These are phyloP conservation scores for Nigrospora osmanthi DNA, from an alignment of 2,329 filamentous ascomycete species.

Conservation along the genomic window DNA sequence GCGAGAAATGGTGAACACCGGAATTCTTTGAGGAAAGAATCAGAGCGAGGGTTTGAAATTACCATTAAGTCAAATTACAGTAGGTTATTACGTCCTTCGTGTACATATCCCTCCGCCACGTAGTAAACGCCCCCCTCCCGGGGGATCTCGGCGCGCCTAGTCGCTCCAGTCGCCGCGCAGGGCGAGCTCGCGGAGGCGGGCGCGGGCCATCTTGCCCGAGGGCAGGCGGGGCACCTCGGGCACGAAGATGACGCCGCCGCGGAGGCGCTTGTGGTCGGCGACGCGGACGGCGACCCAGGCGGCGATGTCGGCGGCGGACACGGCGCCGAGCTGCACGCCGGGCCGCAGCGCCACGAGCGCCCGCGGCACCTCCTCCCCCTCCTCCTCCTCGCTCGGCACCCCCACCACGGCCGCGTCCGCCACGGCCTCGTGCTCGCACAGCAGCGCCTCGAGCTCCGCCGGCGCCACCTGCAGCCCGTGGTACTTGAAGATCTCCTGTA, in stretches of 20 bases:
- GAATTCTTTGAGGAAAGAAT: too few species aligned
- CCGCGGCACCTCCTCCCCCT: constrained; percentile 43
- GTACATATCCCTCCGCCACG: too few species aligned
- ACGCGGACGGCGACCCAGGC: constrained; percentile 35
- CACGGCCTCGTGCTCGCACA: constrained; percentile 42
- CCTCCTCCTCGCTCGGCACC: constrained; percentile 30
- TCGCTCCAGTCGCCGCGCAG: constrained; percentile 33
- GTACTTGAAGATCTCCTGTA: constrained; percentile 24
- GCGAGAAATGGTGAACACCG: too few species aligned
- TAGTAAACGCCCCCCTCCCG: too few species aligned
- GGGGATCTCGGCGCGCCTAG: too few species aligned
- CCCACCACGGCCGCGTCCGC: constrained; percentile 49
- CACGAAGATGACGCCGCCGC: constrained; percentile 44
- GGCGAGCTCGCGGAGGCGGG: constrained; percentile 48
- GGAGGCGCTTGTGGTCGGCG: constrained; percentile 43
- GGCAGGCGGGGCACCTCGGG: constrained; percentile 49
- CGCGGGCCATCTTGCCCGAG: constrained; percentile 50
- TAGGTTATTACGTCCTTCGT: too few species aligned
- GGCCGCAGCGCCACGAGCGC: constrained; percentile 41
- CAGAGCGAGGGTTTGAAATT: too few species aligned
- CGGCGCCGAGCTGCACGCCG: constrained; percentile 14
- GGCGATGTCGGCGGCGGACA: constrained; percentile 39
- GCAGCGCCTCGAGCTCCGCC: constrained; percentile 45
- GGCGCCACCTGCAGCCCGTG: constrained; percentile 36
- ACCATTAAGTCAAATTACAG: too few species aligned